A percentile compares a stretch with the other conserved stretches of the same genome.
Conservation (phyloP, 2,329 filamentous ascomycete genomes). For the Escovopsis sp. region DNA sequence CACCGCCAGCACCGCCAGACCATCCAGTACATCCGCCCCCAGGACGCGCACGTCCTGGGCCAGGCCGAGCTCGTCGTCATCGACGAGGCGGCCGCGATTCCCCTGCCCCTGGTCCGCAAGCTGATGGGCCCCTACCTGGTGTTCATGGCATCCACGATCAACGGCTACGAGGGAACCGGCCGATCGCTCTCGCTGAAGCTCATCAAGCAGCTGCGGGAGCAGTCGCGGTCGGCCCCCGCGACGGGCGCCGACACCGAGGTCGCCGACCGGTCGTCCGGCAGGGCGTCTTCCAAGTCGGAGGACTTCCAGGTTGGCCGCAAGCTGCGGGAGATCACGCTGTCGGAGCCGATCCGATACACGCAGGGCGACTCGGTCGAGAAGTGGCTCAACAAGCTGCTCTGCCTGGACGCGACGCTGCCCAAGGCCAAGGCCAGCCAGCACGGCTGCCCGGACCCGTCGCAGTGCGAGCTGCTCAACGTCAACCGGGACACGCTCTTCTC, state of each 20-base stretch:
- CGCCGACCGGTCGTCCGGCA: constrained; percentile 56
- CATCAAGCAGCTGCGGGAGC: constrained; percentile 91
- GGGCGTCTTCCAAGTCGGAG: constrained; percentile 43
- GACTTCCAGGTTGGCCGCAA: constrained; percentile 57
- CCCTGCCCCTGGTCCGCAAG: constrained; percentile 79
- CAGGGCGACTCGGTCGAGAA: constrained; percentile 84
- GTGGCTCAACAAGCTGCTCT: constrained; percentile 90
- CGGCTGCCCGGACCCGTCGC: constrained; percentile 77
- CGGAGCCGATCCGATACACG: constrained; percentile 89
- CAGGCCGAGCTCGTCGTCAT: constrained; percentile 94
- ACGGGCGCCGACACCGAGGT: constrained; percentile 47
- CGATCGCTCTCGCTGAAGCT: constrained; percentile 89
- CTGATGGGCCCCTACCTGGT: constrained; percentile 93
- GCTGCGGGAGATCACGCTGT: constrained; percentile 79
- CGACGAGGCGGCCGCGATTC: constrained; percentile 94
- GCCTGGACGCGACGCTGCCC: constrained; percentile 81
- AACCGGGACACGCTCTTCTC: constrained; percentile 97
- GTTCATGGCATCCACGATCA: constrained; percentile 99
- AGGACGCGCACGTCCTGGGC: constrained; percentile 87
- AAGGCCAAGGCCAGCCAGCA: constrained; percentile 46
- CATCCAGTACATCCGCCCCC: constrained; percentile 95
- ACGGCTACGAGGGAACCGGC: constrained; percentile 95
- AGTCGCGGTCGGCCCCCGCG: constrained; percentile 55
- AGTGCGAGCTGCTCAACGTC: constrained; percentile 84
- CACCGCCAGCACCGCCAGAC: constrained; percentile 91